Evolutionary conservation across 2,329 filamentous ascomycete species (phyloP), one percentile per base, ranked within the genome.

Genomic region (Coniella vitis): DNA sequence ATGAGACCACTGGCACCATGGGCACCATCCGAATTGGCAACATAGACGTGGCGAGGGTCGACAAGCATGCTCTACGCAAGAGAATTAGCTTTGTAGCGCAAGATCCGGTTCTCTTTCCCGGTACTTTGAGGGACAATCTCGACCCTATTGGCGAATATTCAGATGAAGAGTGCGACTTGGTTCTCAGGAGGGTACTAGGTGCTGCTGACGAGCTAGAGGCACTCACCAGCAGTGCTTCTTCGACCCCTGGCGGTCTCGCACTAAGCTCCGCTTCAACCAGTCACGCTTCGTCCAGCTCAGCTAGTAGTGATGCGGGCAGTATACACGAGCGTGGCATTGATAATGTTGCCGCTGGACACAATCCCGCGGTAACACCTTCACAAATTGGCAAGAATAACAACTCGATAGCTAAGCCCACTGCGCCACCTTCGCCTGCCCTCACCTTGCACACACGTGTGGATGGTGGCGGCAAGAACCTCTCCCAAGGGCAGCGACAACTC

Each of bases 81-180:
- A 75, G 76, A 39, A 72, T 84, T 52, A 81, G 76, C 7, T 80
- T 82, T 54, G 79, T 84, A 21, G 79, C 81, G 1, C 80, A 84
- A 56, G 80, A 84, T 46, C 80, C 80, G 0, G 78, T 79, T 0
- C 65, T 84, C 1, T 81, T 82, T 59, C 76, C 78, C 0, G 78
- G 78, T 3, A 76, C 75, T 0, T 60, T 81, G 34, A 71, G 76
- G 20, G 74, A 81, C 59, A 82, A 90, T 59, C 73, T 90, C 19
- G 86, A 90, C 55, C 83, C 86, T 0, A 71, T 85, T 46, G 69
- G 69, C 5, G 78, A 83, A 53, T 72, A 73, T 48, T 72, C 79
- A 14, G 72, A 79, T 39, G 61, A 59, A 2, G 75, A 75, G 48
- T 77, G 76, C 58, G 63, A 63, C 4, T 64, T 65, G 7, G 73